Conservation (phyloP, 2,329 filamentous ascomycete species). For the Cladosporium oxysporum region DNA sequence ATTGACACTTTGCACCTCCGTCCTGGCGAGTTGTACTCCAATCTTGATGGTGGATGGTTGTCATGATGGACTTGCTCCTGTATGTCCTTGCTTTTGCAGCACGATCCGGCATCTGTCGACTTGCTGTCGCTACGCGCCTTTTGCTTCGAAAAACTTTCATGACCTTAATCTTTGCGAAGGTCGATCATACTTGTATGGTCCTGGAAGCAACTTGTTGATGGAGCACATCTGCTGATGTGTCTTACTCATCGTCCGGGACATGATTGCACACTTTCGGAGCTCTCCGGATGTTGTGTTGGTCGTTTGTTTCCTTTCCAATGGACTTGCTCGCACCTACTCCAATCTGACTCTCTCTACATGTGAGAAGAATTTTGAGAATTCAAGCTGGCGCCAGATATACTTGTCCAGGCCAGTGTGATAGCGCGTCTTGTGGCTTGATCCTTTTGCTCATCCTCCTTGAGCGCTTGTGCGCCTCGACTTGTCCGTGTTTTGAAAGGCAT, state of each 20-base stretch:
- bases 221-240: neutral
- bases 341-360: neutral
- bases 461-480: neutral
- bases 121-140: neutral
- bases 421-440: neutral
- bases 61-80: neutral
- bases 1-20: neutral
- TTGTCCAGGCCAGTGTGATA: neutral
- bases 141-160: neutral
- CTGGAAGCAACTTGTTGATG: neutral
- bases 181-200: neutral
- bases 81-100: neutral
- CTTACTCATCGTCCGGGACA: neutral
- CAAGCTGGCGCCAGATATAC: neutral
- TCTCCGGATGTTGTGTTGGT: neutral
- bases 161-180: neutral
- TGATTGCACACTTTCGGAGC: neutral
- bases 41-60: neutral
- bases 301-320: neutral
- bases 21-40: neutral
- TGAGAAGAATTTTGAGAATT: neutral
- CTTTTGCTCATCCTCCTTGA: neutral
- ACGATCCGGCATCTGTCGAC: neutral
- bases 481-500: neutral
- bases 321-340: neutral